phyloP scores from a whole-genome alignment of 345 rosid species.

The Xanthoceras sorbifolium region DNA sequence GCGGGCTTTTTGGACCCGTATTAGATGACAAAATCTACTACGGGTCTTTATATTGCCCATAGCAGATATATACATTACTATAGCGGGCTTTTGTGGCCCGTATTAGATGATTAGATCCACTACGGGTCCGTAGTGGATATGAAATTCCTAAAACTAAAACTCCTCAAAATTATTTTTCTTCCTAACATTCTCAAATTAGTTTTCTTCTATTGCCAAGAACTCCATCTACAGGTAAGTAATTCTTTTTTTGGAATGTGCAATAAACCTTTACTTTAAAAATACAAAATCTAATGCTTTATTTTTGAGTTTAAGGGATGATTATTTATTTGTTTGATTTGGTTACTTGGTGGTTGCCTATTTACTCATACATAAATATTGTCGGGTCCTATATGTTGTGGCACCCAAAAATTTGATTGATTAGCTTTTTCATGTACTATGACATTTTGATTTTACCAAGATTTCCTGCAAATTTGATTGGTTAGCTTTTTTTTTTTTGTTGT shows the following conservation, averaged over 20 bases:
- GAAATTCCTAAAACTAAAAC: no score
- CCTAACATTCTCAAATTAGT: no score
- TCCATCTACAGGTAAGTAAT: constrained; percentile 57
- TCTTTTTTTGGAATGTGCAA: neutral
- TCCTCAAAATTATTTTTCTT: no score
- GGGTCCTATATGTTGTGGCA: neutral
- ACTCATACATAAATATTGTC: neutral
- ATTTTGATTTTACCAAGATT: constrained; percentile 6
- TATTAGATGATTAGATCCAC: no score
- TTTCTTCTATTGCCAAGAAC: no score
- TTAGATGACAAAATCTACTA: no score
- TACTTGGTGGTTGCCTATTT: neutral
- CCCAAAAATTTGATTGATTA: neutral
- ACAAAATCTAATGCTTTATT: neutral
- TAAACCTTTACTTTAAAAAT: neutral
- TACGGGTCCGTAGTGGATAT: no score
- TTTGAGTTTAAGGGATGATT: neutral
- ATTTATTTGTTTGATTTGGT: neutral
- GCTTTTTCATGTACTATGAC: neutral
- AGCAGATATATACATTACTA: no score
- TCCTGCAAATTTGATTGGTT: neutral
- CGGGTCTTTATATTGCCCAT: no score
- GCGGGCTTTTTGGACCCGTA: no score
- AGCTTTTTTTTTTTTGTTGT: neutral
- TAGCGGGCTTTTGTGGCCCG: no score